Evolutionary conservation across 495 filamentous ascomycete species (phyloP).

Genomic region (Aspergillus coremiiformis): DNA sequence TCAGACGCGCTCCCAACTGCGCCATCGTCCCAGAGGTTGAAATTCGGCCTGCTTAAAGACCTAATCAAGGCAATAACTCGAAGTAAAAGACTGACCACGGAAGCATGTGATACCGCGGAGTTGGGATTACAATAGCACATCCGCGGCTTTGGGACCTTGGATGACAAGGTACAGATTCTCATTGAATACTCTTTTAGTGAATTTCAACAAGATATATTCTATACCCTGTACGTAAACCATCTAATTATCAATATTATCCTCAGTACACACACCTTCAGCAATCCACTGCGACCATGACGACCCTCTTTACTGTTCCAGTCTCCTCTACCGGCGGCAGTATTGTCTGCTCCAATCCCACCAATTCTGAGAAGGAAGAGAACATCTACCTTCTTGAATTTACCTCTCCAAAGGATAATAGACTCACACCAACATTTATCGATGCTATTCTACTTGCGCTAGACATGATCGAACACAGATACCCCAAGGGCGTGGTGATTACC

Average conservation of each 20-base stretch:
- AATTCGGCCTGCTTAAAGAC: no score
- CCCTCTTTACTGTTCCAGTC: constrained; percentile 42
- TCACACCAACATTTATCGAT: constrained; percentile 57
- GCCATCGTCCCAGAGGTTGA: not conserved
- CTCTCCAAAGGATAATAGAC: constrained; percentile 66
- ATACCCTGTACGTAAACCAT: not conserved
- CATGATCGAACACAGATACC: constrained; percentile 58
- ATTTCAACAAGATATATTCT: not conserved
- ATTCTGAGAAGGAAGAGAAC: constrained; percentile 23
- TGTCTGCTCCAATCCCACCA: constrained; percentile 48
- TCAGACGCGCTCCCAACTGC: not conserved
- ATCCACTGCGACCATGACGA: constrained; percentile 15
- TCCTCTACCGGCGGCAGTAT: constrained; percentile 43
- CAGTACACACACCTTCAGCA: no score
- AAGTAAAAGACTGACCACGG: no score
- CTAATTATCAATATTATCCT: no score
- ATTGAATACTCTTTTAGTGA: not conserved
- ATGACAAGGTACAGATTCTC: no score
- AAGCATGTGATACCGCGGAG: constrained; percentile 25
- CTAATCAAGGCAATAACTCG: no score
- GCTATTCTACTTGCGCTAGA: constrained; percentile 63
- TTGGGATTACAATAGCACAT: not conserved
- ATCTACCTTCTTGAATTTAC: constrained; percentile 70
- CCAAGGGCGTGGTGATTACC: constrained; percentile 64
- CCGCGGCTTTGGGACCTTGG: not conserved